Percentiles rank a stretch among this genome's conserved stretches.
These are phyloP conservation scores for Fimicolochytrium jonesii DNA, from an alignment of 192 early-diverging fungal genomes.

Conservation along the genomic window DNA sequence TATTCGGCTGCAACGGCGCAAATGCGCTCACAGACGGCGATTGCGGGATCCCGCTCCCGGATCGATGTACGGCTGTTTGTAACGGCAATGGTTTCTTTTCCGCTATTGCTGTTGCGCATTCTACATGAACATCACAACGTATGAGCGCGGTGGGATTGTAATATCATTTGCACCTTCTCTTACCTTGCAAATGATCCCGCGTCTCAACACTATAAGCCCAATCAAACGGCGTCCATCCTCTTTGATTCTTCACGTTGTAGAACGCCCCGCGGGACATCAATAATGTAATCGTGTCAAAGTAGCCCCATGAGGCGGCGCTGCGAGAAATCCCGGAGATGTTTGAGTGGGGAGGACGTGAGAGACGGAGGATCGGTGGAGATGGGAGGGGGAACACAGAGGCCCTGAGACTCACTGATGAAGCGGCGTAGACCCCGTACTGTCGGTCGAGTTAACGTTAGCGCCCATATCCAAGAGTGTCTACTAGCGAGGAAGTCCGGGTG, in stretches of 20 bases:
- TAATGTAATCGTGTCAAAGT: slow-evolving; percentile 39
- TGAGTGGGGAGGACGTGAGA: background rate
- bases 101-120: slow-evolving; percentile 25
- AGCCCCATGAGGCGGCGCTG: slow-evolving; percentile 42
- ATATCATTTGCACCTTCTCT: background rate
- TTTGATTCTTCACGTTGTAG: slow-evolving; percentile 35
- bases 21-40: slow-evolving; percentile 1
- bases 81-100: slow-evolving; percentile 25
- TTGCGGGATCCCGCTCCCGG: slow-evolving; percentile 1
- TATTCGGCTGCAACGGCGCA: slow-evolving; percentile 7
- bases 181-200: slow-evolving; percentile 35
- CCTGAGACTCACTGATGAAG: slow-evolving; percentile 44
- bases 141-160: background rate
- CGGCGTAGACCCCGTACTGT: slow-evolving; percentile 43
- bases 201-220: slow-evolving; percentile 44
- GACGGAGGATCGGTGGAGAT: background rate
- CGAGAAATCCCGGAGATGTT: too few relatives aligned
- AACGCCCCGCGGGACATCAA: slow-evolving; percentile 39
- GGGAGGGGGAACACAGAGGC: background rate
- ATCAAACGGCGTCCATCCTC: slow-evolving; percentile 47
- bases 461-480: slow-evolving; percentile 40
- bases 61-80: background rate
- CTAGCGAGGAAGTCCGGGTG: background rate
- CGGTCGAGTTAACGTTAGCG: slow-evolving; percentile 36
- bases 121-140: background rate